Conservation (phyloP, 257 asterid species). For the Fraxinus quadrangulata region DNA sequence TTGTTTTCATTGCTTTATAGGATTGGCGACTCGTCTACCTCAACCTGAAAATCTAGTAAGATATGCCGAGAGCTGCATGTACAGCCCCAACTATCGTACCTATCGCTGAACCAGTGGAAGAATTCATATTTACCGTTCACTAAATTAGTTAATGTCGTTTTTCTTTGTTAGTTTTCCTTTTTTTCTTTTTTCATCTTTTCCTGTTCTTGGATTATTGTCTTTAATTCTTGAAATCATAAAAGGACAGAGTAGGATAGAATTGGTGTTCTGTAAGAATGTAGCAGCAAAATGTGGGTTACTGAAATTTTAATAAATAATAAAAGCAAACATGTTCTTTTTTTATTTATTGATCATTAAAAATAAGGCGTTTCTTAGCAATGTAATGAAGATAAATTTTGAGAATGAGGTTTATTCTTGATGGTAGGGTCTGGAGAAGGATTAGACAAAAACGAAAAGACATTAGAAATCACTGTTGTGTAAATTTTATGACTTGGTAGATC, state of each 20-base stretch:
- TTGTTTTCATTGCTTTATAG: slow-evolving; percentile 30
- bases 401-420: no score
- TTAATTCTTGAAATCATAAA: slow-evolving; percentile 7
- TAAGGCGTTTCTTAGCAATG: no score
- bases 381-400: no score
- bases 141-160: slow-evolving; percentile 20
- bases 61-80: slow-evolving; percentile 94
- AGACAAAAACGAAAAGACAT: no score
- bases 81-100: slow-evolving; percentile 87
- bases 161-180: not conserved
- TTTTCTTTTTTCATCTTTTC: not conserved
- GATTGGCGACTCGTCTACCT: slow-evolving; percentile 96
- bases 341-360: no score
- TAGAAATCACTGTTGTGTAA: no score
- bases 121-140: not conserved
- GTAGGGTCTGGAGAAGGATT: no score
- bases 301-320: not conserved
- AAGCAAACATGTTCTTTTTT: not conserved
- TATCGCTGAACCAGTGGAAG: slow-evolving; percentile 54
- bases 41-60: slow-evolving; percentile 68
- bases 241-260: slow-evolving; percentile 27
- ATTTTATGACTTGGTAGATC: no score
- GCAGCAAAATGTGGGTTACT: slow-evolving; percentile 22
- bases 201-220: slow-evolving; percentile 16
- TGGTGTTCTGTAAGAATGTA: slow-evolving; percentile 32